phyloP scores from a whole-genome alignment of 2,329 filamentous ascomycete genomes.

The Boeremia lycopersici region DNA sequence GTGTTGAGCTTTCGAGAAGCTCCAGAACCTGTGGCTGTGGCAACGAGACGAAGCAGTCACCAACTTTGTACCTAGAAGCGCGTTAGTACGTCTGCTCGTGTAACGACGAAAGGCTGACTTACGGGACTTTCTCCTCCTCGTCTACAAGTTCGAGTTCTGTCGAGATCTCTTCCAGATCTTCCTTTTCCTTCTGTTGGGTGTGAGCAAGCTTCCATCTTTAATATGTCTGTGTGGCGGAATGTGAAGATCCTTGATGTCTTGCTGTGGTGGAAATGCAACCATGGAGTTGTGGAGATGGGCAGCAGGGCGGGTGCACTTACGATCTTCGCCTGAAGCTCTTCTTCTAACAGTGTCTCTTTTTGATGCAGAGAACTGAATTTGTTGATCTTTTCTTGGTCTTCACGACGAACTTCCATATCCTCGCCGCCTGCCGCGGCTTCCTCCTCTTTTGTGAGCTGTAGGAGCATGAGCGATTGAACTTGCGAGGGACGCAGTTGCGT shows the following conservation, averaged over 20 bases:
- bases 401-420: conserved; percentile 90
- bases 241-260: neutral
- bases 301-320: conserved; percentile 55
- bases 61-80: conserved; percentile 82
- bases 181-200: conserved; percentile 84
- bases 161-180: conserved; percentile 92
- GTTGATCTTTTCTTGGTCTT: conserved; percentile 99
- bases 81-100: neutral
- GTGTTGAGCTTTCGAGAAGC: conserved; percentile 73
- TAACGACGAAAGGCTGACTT: conserved; percentile 47
- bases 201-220: neutral
- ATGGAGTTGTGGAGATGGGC: neutral
- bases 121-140: conserved; percentile 93
- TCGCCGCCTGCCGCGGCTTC: conserved; percentile 67
- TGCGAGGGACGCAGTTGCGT: conserved; percentile 8
- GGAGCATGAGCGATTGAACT: conserved; percentile 21
- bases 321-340: conserved; percentile 78
- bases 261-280: neutral
- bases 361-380: conserved; percentile 94
- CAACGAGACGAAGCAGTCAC: conserved; percentile 91
- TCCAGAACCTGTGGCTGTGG: conserved; percentile 85
- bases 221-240: neutral
- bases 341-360: conserved; percentile 77
- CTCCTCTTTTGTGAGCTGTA: conserved; percentile 89
- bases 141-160: conserved; percentile 92